Evolutionary conservation across 768 basidiomycete genomes (phyloP).

Genomic region (Lactifluus hygrophoroides): DNA sequence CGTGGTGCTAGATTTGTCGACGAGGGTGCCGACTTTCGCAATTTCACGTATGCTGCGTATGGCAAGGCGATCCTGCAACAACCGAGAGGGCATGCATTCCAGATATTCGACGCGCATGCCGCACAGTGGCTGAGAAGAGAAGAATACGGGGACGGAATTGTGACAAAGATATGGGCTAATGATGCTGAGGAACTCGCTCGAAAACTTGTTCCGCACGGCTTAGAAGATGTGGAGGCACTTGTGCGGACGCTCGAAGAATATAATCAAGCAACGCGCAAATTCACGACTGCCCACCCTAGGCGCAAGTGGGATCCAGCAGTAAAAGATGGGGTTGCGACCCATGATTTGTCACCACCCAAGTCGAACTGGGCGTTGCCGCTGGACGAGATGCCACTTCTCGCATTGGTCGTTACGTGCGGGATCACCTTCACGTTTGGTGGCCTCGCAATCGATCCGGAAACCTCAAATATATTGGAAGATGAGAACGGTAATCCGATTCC

Average conservation of each 20-base stretch:
- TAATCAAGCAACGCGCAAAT: constrained; percentile 40
- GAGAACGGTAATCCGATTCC: constrained; percentile 34
- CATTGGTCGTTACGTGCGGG: constrained; percentile 60
- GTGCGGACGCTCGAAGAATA: constrained; percentile 40
- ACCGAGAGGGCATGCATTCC: constrained; percentile 53
- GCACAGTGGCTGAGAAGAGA: constrained; percentile 43
- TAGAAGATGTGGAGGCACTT: constrained; percentile 36
- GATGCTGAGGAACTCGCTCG: constrained; percentile 43
- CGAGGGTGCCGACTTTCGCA: constrained; percentile 64
- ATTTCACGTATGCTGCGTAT: constrained; percentile 66
- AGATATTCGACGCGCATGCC: constrained; percentile 50
- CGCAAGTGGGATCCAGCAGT: constrained; percentile 51
- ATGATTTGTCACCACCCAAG: constrained; percentile 42
- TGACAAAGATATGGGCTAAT: constrained; percentile 43
- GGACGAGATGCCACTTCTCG: constrained; percentile 46
- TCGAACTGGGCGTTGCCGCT: constrained; percentile 62
- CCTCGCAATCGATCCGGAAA: constrained; percentile 47
- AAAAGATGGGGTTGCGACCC: constrained; percentile 54
- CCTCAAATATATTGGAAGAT: constrained; percentile 42
- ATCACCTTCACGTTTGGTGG: constrained; percentile 72
- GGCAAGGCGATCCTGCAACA: constrained; percentile 51
- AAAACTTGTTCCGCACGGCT: constrained; percentile 36
- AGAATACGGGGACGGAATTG: constrained; percentile 56
- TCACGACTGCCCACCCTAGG: constrained; percentile 29
- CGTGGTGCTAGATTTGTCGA: constrained; percentile 56